These are phyloP conservation scores for Trifolium repens DNA, from an alignment of 306 rosid species.

Conservation along the genomic window DNA sequence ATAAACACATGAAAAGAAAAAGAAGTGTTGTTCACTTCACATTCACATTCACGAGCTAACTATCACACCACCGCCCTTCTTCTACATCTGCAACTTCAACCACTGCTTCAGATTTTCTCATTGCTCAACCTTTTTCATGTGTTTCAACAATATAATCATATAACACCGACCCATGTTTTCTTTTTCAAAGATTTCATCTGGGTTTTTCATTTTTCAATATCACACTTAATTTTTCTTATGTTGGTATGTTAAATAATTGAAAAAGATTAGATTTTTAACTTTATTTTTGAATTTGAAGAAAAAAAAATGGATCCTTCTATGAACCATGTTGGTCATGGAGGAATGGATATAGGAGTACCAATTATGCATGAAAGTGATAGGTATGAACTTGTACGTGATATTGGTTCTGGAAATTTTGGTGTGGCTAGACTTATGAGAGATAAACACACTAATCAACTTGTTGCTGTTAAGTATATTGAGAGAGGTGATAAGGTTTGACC, in stretches of 20 bases:
- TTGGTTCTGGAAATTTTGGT: constrained; percentile 97
- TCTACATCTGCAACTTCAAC: constrained; percentile 46
- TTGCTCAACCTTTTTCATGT: constrained; percentile 72
- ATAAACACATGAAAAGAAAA: not conserved
- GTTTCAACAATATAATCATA: constrained; percentile 36
- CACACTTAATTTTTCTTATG: constrained; percentile 32
- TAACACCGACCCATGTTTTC: constrained; percentile 45
- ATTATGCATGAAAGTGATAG: constrained; percentile 95
- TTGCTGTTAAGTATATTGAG: constrained; percentile 95
- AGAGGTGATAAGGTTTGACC: constrained; percentile 97
- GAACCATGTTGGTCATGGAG: constrained; percentile 69
- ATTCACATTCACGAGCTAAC: constrained; percentile 53
- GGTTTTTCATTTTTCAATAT: constrained; percentile 41
- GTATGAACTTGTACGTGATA: constrained; percentile 88
- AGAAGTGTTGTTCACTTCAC: too few species aligned
- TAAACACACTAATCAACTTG: constrained; percentile 81
- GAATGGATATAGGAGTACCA: constrained; percentile 66
- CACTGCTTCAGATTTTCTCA: constrained; percentile 28
- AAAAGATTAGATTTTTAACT: constrained; percentile 20
- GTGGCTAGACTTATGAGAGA: constrained; percentile 94
- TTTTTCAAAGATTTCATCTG: constrained; percentile 46
- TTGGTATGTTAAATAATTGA: constrained; percentile 21
- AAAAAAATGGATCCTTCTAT: constrained; percentile 64
- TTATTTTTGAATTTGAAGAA: not conserved
- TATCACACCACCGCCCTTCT: constrained; percentile 37